Evolutionary conservation across 2,329 filamentous ascomycete genomes (phyloP).

Genomic region (Fusarium gaditjirri): DNA sequence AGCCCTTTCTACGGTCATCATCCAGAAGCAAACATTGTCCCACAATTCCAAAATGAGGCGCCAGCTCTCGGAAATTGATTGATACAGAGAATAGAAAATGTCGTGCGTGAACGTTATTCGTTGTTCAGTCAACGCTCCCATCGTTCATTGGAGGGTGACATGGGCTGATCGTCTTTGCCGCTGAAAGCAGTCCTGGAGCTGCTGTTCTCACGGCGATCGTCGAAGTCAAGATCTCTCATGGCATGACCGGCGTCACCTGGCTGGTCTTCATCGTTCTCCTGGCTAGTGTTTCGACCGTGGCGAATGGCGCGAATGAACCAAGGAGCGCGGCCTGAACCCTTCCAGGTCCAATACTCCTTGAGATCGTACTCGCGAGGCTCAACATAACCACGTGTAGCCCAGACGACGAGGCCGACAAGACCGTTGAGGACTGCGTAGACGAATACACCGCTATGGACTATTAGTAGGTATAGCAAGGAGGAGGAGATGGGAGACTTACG

Average conservation of each 20-base stretch:
- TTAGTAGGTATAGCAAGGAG: conserved; percentile 3
- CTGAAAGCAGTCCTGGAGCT: conserved; percentile 36
- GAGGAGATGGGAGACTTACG: conserved; percentile 55
- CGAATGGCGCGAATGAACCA: conserved; percentile 58
- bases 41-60: conserved; percentile 29
- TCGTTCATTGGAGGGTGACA: conserved; percentile 25
- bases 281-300: conserved; percentile 6
- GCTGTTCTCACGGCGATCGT: conserved; percentile 20
- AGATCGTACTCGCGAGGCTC: conserved; percentile 64
- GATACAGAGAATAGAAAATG: conserved; percentile 19
- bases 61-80: conserved; percentile 4
- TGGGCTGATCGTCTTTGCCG: conserved; percentile 41
- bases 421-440: conserved; percentile 62
- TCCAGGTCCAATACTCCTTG: conserved; percentile 68
- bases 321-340: conserved; percentile 58
- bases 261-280: conserved; percentile 11
- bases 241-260: conserved; percentile 15
- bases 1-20: background rate
- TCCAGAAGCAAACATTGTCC: conserved; percentile 15
- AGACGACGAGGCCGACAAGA: conserved; percentile 58
- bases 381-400: conserved; percentile 54
- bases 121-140: conserved; percentile 24
- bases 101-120: background rate
- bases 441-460: conserved; percentile 60
- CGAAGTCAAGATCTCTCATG: conserved; percentile 20